Evolutionary conservation across 805 yeast genomes (phyloP), one percentile per base, ranked within the genome.

Genomic region (Candida tibetensis): DNA sequence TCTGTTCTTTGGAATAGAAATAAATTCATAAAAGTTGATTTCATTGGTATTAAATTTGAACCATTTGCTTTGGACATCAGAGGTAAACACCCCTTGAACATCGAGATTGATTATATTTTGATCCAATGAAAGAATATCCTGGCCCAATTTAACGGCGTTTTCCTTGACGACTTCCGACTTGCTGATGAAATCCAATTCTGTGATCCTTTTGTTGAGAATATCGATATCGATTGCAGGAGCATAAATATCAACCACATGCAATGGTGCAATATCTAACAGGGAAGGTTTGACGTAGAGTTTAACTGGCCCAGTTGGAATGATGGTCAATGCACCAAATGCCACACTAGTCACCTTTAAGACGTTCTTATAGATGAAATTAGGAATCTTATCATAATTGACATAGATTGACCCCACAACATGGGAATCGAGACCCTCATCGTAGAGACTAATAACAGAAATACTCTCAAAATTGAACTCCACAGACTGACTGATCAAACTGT

Each of bases 341-440:
- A 49, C 30, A 2, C 62, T 57, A 0, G 52, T 53, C 2, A 49
- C 19, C 31, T 51, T 53, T 19, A 60, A 37, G 1, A 55, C 27
- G 17, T 42, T 35, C 16, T 55, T 47, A 35, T 57, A 57, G 3
- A 62, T 6, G 2, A 33, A 15, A 34, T 50, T 58, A 22, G 46
- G 17, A 5, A 65, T 47, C 6, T 49, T 39, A 33, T 51, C 56
- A 42, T 66, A 67, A 43, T 64, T 41, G 12, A 65, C 47, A 4
- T 42, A 30, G 2, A 65, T 36, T 0, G 53, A 34, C 3, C 62
- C 64, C 4, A 46, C 41, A 13, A 65, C 56, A 35, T 56, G 61
- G 15, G 61, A 47, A 16, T 54, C 48, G 4, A 63, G 31, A 2
- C 72, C 72, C 5, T 36, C 32, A 13, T 52, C 53, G 21, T 51